A percentile compares a stretch with the other conserved stretches of the same genome.
Conservation (phyloP, 805 yeast species). For the Candida verbasci region DNA sequence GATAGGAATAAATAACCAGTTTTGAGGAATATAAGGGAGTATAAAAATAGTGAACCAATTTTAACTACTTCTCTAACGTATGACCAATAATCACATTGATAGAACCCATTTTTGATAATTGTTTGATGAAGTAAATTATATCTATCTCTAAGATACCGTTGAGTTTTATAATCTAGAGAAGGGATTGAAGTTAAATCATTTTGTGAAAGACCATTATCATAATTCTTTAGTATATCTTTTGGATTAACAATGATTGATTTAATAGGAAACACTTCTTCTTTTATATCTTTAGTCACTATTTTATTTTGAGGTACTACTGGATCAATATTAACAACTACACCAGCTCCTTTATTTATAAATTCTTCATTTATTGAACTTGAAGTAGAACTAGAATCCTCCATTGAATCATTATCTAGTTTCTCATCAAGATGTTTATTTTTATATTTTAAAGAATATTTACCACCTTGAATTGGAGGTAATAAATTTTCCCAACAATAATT, state of each 20-base stretch:
- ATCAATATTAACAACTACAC: conserved; percentile 38
- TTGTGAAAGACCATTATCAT: conserved; percentile 52
- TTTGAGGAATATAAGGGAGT: conserved; percentile 47
- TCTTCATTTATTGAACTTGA: background rate
- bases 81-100: conserved; percentile 68
- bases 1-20: conserved; percentile 44
- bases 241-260: conserved; percentile 48
- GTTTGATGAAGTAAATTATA: conserved; percentile 58
- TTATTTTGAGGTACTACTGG: conserved; percentile 51
- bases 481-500: conserved; percentile 64
- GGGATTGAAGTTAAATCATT: conserved; percentile 60
- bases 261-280: conserved; percentile 30
- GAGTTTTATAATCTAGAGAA: conserved; percentile 63
- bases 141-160: conserved; percentile 47
- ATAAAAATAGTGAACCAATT: conserved; percentile 49
- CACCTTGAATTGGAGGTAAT: conserved; percentile 89
- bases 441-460: conserved; percentile 22
- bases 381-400: conserved; percentile 6
- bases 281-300: conserved; percentile 35
- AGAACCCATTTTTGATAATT: conserved; percentile 55
- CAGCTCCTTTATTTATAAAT: conserved; percentile 16
- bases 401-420: conserved; percentile 12
- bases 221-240: conserved; percentile 46
- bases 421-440: conserved; percentile 8
- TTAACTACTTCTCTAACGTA: conserved; percentile 68